Conservation (phyloP, 495 filamentous ascomycete species). For the Halenospora varia region DNA sequence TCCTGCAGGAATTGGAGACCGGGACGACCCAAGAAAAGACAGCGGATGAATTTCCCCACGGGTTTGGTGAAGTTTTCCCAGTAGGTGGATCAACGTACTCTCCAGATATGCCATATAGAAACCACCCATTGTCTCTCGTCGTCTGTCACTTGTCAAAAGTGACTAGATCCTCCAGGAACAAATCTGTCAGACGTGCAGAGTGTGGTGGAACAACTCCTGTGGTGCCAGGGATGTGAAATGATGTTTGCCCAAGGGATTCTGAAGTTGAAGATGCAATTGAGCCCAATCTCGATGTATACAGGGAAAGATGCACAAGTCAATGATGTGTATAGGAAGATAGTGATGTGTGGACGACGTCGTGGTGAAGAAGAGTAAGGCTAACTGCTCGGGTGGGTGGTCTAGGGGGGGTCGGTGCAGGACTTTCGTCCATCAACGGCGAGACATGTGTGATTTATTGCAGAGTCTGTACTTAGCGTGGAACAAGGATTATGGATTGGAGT, state of each 20-base stretch:
- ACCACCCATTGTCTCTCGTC: constrained; percentile 45
- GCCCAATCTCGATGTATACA: constrained; percentile 42
- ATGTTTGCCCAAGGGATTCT: constrained; percentile 14
- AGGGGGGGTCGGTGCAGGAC: constrained; percentile 25
- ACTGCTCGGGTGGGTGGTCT: constrained; percentile 25
- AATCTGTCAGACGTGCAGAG: constrained; percentile 10
- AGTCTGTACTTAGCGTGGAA: constrained; percentile 40
- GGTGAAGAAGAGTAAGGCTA: constrained; percentile 27
- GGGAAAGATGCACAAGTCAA: constrained; percentile 26
- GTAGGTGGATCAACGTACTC: constrained; percentile 46
- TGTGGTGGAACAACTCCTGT: constrained; percentile 19
- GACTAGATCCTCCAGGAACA: constrained; percentile 19
- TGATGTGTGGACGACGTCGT: constrained; percentile 24
- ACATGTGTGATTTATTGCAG: constrained; percentile 61
- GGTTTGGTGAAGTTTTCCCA: constrained; percentile 12
- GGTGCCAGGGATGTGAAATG: constrained; percentile 16
- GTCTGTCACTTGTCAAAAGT: constrained; percentile 4
- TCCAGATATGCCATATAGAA: constrained; percentile 62
- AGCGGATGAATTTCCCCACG: constrained; percentile 12
- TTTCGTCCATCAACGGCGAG: constrained; percentile 42
- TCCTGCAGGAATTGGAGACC: constrained; percentile 14
- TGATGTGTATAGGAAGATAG: constrained; percentile 20
- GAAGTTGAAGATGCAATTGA: constrained; percentile 47
- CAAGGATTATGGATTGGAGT: constrained; percentile 22
- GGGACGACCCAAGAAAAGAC: constrained; percentile 4